Evolutionary conservation across 2,329 filamentous ascomycete species (phyloP), one percentile per base, ranked within the genome.

Genomic region (Shiraia sp.): DNA sequence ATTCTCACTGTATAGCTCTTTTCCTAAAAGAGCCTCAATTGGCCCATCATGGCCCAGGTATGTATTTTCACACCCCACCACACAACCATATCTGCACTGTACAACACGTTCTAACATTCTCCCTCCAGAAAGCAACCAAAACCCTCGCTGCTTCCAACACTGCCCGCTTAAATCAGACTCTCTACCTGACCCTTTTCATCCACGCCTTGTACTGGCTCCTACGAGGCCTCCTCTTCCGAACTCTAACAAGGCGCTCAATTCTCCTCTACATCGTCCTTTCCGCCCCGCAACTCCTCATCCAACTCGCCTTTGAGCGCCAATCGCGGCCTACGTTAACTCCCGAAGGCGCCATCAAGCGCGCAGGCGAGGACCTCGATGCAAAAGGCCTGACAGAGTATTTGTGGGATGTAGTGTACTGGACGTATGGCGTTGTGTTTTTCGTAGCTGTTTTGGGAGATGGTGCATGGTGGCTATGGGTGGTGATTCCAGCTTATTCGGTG

Each of bases 371-470:
- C 68, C 81, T 99, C 36, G 83, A 87, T 38, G 88, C 90, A 8
- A 80, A 86, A 24, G 93, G 93, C 4, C 74, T 99, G 75, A 97
- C 92, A 9, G 93, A 96, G 73, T 97, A 95, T 76, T 89, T 97
- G 87, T 99, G 95, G 80, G 93, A 99, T 72, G 82, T 96, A 35
- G 76, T 96, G 38, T 97, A 96, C 81, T 90, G 95, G 74, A 96
- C 90, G 0, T 96, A 91, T 85, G 84, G 82, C 9, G 87, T 85
- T 39, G 75, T 89, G 28, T 71, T 85, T 7, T 69, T 86, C n/a
- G 90, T 86, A 10, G 79, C 86, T 12, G 51, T 95, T 19, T 80
- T 92, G 33, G 93, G 93, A 3, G 90, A 96, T 67, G 86, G 86
- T 74, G 88, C 76, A 3, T 88, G 85, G 85, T 81, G 82, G 76